These are phyloP conservation scores for Pichia heedii DNA, from an alignment of 805 yeast species.

Conservation along the genomic window DNA sequence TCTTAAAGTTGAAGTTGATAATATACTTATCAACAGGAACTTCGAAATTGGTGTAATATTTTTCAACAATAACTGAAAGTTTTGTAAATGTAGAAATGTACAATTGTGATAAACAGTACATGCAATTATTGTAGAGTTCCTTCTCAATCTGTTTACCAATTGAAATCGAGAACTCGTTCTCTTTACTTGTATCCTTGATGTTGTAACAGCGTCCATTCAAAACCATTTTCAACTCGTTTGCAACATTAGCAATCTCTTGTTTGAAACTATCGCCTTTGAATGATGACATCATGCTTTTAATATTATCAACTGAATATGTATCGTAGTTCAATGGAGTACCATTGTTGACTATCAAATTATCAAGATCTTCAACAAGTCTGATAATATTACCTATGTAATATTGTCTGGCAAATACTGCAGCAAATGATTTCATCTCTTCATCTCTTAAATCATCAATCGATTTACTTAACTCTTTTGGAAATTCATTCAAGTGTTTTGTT, in stretches of 20 bases:
- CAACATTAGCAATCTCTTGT: constrained; percentile 44
- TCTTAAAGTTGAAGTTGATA: constrained; percentile 24
- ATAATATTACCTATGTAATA: constrained; percentile 58
- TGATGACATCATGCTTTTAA: constrained; percentile 46
- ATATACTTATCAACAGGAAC: constrained; percentile 25
- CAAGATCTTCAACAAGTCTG: constrained; percentile 57
- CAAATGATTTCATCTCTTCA: constrained; percentile 34
- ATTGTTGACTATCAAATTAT: constrained; percentile 35
- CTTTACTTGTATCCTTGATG: constrained; percentile 11
- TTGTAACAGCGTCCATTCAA: constrained; percentile 23
- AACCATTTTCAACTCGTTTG: constrained; percentile 48
- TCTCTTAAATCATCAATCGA: constrained; percentile 25
- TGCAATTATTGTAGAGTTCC: constrained; percentile 49
- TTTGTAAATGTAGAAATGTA: constrained; percentile 45
- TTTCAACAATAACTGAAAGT: constrained; percentile 46
- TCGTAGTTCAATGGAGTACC: constrained; percentile 49
- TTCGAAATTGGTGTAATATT: constrained; percentile 35
- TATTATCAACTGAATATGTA: constrained; percentile 51
- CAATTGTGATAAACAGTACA: constrained; percentile 63
- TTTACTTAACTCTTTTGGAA: constrained; percentile 16
- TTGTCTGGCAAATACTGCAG: constrained; percentile 34
- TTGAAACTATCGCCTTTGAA: constrained; percentile 54
- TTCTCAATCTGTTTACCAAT: constrained; percentile 36
- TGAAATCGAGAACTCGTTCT: constrained; percentile 20
- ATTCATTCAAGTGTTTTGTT: constrained; percentile 20